Base-by-base conservation (phyloP, 129 eudicot species). In the Saussurea involucrata region DNA sequence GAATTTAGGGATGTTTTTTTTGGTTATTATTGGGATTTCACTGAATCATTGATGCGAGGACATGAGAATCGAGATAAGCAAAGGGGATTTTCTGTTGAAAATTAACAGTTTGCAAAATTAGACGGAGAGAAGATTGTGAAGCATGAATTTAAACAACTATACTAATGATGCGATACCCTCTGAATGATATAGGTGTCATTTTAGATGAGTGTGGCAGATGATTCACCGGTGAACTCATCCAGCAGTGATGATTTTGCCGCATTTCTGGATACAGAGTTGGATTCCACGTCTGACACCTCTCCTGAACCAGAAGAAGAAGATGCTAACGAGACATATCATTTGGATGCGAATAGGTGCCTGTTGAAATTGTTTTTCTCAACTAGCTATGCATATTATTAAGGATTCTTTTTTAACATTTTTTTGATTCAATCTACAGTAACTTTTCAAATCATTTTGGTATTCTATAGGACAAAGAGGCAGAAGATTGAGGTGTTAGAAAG, bases 171-270 rank as follows among this genome's bases (percentile, higher is more conserved):
- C 13, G 61, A 44, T 46, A 15, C 58, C 58, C 58, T 74, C 53
- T 63, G 78, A 75, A 71, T 53, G 8, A 4, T 29, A n/a, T 68
- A 79, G 77, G 76, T 78, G 75, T 73, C 37, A 22, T 31, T 74
- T 15, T 76, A 78, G 84, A 87, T 82, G 88, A 87, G 88, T 71
- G 55, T 84, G 24, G 83, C 31, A 4, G 80, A 76, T 18, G 83
- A 84, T 80, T 84, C 87, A 24, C 85, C 86, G 20, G 76, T 76
- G 31, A 77, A 36, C 66, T 87, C 88, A 27, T 87, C 88, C 46
- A 84, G 81, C 78, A 87, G 87, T 33, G 88, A 84, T 68, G 91
- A 87, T 60, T 87, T 87, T 63, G 86, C 88, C 1, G 81, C 88
- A 6, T 68, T 81, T 75, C 88, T 87, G 42, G 88, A 87, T 63